These are phyloP conservation scores for Phytopythium vexans DNA, from an alignment of 352 stramenopile genomes.

Conservation along the genomic window DNA sequence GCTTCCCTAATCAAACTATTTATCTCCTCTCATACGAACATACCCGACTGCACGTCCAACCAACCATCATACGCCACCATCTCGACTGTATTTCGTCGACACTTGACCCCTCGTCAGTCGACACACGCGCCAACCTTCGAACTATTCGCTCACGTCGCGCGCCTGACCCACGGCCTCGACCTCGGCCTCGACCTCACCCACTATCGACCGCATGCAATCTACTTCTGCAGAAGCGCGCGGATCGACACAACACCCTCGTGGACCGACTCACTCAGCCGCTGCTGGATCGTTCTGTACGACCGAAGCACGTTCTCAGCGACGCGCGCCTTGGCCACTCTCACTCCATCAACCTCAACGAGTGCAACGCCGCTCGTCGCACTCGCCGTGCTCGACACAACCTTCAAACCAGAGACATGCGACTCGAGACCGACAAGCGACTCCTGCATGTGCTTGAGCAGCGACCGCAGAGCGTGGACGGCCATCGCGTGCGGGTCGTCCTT, in stretches of 20 bases:
- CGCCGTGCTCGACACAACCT: conserved; percentile 9
- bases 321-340: conserved; percentile 23
- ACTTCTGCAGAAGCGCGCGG: conserved; percentile 43
- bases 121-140: too few relatives aligned
- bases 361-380: not conserved
- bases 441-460: conserved; percentile 59
- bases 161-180: too few relatives aligned
- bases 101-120: too few relatives aligned
- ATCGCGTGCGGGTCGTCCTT: conserved; percentile 42
- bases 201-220: conserved; percentile 8
- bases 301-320: conserved; percentile 24
- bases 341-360: conserved; percentile 4
- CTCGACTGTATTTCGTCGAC: too few relatives aligned
- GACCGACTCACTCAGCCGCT: conserved; percentile 28
- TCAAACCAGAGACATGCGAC: conserved; percentile 25
- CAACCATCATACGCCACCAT: too few relatives aligned
- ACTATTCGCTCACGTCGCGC: too few relatives aligned
- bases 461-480: conserved; percentile 32
- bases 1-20: too few relatives aligned
- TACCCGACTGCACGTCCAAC: too few relatives aligned
- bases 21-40: too few relatives aligned
- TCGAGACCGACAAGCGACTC: conserved; percentile 42
- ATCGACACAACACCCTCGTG: conserved; percentile 28
- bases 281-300: conserved; percentile 36
- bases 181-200: not conserved